Conservation (phyloP, 306 rosid species). For the Rosa lucieae region DNA sequence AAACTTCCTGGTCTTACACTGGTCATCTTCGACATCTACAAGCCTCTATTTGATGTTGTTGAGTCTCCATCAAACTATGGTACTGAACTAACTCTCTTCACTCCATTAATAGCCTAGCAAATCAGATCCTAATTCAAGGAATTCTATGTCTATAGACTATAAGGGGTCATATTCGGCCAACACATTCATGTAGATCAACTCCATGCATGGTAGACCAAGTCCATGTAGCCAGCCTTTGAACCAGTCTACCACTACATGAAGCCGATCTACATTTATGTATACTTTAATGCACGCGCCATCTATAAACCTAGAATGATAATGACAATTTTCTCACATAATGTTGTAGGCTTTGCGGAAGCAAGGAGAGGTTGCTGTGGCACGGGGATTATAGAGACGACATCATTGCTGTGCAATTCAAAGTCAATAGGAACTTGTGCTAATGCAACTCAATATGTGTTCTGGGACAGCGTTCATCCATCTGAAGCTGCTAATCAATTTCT, state of each 20-base stretch:
- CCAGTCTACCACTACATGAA: background rate
- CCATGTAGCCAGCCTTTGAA: background rate
- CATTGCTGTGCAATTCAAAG: constrained; percentile 68
- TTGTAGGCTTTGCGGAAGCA: constrained; percentile 70
- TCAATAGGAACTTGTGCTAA: constrained; percentile 86
- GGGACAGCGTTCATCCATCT: constrained; percentile 96
- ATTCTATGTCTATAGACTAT: background rate
- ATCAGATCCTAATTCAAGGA: background rate
- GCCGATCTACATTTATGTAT: background rate
- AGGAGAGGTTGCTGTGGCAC: constrained; percentile 97
- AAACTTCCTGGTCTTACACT: constrained; percentile 70
- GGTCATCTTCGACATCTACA: constrained; percentile 78
- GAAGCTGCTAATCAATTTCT: constrained; percentile 92
- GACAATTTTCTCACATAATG: background rate
- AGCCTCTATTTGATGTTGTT: constrained; percentile 67
- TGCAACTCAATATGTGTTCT: constrained; percentile 86
- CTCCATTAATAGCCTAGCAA: background rate
- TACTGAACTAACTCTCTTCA: constrained; percentile 22
- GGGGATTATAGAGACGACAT: constrained; percentile 67
- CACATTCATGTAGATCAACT: background rate
- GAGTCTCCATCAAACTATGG: constrained; percentile 75
- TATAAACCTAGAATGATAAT: background rate
- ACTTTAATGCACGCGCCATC: background rate
- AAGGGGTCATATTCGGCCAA: background rate
- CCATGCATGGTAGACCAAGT: background rate